Evolutionary conservation across 2,329 filamentous ascomycete species (phyloP), one percentile per base, ranked within the genome.

Genomic region (Fusarium virguliforme): DNA sequence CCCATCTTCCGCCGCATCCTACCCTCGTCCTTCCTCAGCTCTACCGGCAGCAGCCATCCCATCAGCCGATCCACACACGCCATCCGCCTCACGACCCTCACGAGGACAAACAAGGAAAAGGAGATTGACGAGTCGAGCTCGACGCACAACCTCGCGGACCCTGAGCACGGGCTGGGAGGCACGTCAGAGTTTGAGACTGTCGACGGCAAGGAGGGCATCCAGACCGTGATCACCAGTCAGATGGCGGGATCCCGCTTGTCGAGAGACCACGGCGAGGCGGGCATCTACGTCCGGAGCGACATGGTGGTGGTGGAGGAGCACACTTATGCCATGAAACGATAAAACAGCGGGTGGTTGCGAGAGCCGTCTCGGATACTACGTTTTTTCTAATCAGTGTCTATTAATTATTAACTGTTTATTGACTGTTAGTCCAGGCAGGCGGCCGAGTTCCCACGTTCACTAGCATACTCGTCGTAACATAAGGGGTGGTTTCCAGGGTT

Each of bases 91-190:
- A 68, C 68, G 3, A 75, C 73, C 0, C 50, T 75, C n/a, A 68
- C 56, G 26, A 56, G 71, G 4, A 74, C 72, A 8, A 70, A 62
- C 55, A 75, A 65, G 22, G 73, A 74, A 10, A 72, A 70, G 4
- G 70, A 75, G 4, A 26, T 18, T 13, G 73, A 75, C 32, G 73
- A 75, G 2, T 65, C 69, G 28, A 75, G 73, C n/a, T 75, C 73
- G 7, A 72, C 68, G 2, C 71, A 74, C 35, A 71, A 75, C 18
- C 59, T 75, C 2, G 73, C 73, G 1, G 73, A 74, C 1, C 62
- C 62, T 0, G 73, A 75, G 5, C 62, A 64, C 18, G 65, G 70
- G 3, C 13, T 72, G 0, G 26, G 9, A 50, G 28, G 50, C 6
- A 51, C 22, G 12, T 54, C 60, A 6, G 68, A 75, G 2, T 74